Percentiles rank a stretch among this genome's conserved stretches.
Conservation (phyloP, 768 basidiomycete species). For the Phlebiopsis flavidoalba region DNA sequence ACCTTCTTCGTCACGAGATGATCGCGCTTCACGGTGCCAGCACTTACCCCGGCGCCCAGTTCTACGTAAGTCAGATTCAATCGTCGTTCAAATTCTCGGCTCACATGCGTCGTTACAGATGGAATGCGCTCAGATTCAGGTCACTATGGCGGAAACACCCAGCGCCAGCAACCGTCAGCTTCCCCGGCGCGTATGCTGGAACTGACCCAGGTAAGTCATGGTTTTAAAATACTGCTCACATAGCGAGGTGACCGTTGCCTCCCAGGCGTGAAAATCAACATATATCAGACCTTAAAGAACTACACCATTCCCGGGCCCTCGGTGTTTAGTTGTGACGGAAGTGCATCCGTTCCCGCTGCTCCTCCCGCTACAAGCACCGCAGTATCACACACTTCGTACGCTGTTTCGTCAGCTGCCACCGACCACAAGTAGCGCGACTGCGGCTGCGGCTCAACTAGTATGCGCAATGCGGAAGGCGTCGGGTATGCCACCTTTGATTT, state of each 20-base stretch:
- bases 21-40: constrained; percentile 44
- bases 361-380: constrained; percentile 5
- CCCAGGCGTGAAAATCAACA: constrained; percentile 26
- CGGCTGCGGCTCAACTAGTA: constrained; percentile 36
- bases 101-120: constrained; percentile 16
- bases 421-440: constrained; percentile 12
- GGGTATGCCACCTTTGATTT: constrained; percentile 19
- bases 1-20: constrained; percentile 43
- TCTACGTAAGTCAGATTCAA: constrained; percentile 30
- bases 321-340: constrained; percentile 25
- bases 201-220: constrained; percentile 23
- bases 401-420: constrained; percentile 9
- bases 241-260: background rate
- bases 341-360: background rate
- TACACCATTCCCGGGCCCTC: constrained; percentile 27
- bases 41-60: constrained; percentile 50
- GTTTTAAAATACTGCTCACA: background rate
- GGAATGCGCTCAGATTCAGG: constrained; percentile 34
- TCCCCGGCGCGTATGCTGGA: constrained; percentile 34
- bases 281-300: constrained; percentile 24
- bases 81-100: background rate
- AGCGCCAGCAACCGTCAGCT: constrained; percentile 29
- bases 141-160: constrained; percentile 28
- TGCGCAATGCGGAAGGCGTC: constrained; percentile 39
- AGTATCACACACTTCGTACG: background rate